These are phyloP conservation scores for Calonectria montana DNA, from an alignment of 2,329 filamentous ascomycete species.

Conservation along the genomic window DNA sequence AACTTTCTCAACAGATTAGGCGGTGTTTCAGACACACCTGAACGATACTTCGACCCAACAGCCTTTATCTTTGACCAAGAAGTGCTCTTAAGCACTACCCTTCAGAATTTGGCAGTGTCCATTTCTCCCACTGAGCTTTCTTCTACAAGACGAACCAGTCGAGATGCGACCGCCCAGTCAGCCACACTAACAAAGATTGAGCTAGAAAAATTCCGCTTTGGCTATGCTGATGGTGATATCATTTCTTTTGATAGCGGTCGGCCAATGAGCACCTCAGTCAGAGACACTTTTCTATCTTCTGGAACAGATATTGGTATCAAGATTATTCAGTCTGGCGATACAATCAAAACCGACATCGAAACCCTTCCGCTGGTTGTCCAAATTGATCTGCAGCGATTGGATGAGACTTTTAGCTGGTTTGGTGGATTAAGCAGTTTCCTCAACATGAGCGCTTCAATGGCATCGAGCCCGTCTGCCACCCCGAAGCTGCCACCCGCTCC, in stretches of 20 bases:
- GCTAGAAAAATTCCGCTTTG: slow-evolving; percentile 70
- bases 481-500: slow-evolving; percentile 51
- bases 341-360: slow-evolving; percentile 70
- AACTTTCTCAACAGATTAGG: slow-evolving; percentile 66
- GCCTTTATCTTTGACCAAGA: slow-evolving; percentile 58
- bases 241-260: slow-evolving; percentile 70
- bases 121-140: slow-evolving; percentile 36
- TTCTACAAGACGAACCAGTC: slow-evolving; percentile 16
- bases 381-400: slow-evolving; percentile 82
- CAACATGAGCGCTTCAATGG: slow-evolving; percentile 87
- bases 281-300: slow-evolving; percentile 66
- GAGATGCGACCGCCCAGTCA: slow-evolving; percentile 41
- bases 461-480: slow-evolving; percentile 72
- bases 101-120: slow-evolving; percentile 57
- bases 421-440: slow-evolving; percentile 92
- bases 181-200: slow-evolving; percentile 53
- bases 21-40: slow-evolving; percentile 63
- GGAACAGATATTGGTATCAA: slow-evolving; percentile 70
- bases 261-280: slow-evolving; percentile 69
- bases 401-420: slow-evolving; percentile 89
- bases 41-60: slow-evolving; percentile 56
- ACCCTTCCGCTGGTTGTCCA: slow-evolving; percentile 82
- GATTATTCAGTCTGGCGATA: slow-evolving; percentile 57
- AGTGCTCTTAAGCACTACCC: slow-evolving; percentile 62
- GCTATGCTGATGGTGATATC: slow-evolving; percentile 72